Percentiles rank a stretch among this genome's conserved stretches.
These are phyloP conservation scores for Sungouiella blattae DNA, from an alignment of 805 yeast genomes.

Conservation along the genomic window DNA sequence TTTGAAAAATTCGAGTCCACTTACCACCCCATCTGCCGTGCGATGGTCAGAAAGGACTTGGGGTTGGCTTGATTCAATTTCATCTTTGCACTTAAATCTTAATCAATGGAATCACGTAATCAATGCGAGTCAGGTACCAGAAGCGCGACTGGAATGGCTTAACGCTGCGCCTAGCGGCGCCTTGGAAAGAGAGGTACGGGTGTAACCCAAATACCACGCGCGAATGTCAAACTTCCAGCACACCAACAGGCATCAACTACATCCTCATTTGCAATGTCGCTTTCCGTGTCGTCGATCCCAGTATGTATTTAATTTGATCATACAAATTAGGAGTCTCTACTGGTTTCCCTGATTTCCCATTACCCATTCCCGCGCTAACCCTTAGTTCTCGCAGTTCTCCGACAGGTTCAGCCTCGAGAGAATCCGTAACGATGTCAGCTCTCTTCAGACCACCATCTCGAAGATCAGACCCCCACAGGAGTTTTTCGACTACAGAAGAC, in stretches of 20 bases:
- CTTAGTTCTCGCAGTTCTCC: constrained; percentile 13
- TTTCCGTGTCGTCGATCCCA: constrained; percentile 36
- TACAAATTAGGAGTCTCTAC: background rate
- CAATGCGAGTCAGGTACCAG: too few relatives aligned
- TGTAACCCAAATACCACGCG: too few relatives aligned
- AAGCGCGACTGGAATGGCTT: too few relatives aligned
- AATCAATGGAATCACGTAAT: too few relatives aligned
- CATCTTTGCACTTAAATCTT: too few relatives aligned
- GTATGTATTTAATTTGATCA: constrained; percentile 27
- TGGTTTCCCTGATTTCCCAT: background rate
- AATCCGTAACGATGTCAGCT: constrained; percentile 22
- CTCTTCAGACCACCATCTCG: constrained; percentile 62
- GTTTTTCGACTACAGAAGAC: constrained; percentile 84
- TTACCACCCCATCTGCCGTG: constrained; percentile 83
- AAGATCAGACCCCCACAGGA: constrained; percentile 87
- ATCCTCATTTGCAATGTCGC: constrained; percentile 2
- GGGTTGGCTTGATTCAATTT: constrained; percentile 27
- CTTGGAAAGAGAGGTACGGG: too few relatives aligned
- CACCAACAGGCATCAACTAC: too few relatives aligned
- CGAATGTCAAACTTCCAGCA: too few relatives aligned
- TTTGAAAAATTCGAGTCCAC: constrained; percentile 54
- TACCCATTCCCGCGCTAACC: constrained; percentile 11
- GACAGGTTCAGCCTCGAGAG: constrained; percentile 25
- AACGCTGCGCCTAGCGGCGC: too few relatives aligned
- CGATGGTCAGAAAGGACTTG: constrained; percentile 81